Percentiles rank a stretch among this genome's conserved stretches.
These are phyloP conservation scores for Xylariomycetidae sp. DNA, from an alignment of 2,329 filamentous ascomycete genomes.

Conservation along the genomic window DNA sequence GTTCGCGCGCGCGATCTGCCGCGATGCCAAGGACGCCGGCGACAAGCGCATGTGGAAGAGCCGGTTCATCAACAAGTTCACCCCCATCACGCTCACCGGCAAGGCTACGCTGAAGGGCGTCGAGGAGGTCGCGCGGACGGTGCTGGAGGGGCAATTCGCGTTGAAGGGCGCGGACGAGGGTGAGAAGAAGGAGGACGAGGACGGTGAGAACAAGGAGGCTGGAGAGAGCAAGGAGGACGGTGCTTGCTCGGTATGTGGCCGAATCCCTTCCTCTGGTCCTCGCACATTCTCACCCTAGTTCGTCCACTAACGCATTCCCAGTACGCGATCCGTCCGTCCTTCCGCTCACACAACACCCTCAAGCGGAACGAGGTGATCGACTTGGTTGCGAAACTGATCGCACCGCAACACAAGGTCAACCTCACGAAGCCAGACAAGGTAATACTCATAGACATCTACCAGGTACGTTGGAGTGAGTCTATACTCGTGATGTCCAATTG, in stretches of 20 bases:
- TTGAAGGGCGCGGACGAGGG: constrained; percentile 30
- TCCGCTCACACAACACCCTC: constrained; percentile 66
- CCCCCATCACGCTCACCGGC: constrained; percentile 40
- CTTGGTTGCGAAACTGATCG: constrained; percentile 60
- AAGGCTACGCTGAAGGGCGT: constrained; percentile 66
- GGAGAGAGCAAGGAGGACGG: no score
- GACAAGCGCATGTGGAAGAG: constrained; percentile 39
- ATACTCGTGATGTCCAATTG: background rate
- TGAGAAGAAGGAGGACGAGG: constrained; percentile 11
- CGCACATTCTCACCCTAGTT: no score
- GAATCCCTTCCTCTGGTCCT: no score
- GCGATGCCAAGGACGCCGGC: constrained; percentile 41
- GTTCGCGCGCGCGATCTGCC: constrained; percentile 49
- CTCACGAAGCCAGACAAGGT: constrained; percentile 73
- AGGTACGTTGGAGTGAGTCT: no score
- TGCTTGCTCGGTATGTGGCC: constrained; percentile 37
- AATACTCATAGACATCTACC: constrained; percentile 73
- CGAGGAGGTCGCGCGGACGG: constrained; percentile 55
- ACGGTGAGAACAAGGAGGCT: no score
- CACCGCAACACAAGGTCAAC: constrained; percentile 66
- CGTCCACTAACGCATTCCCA: constrained; percentile 35
- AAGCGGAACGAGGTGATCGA: constrained; percentile 66
- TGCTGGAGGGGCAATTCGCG: constrained; percentile 59
- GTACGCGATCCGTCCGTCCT: constrained; percentile 80
- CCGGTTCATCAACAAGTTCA: constrained; percentile 56